Percentiles rank a stretch among this genome's conserved stretches.
phyloP scores from a whole-genome alignment of 805 yeast genomes.

The Danielia oregonensis region DNA sequence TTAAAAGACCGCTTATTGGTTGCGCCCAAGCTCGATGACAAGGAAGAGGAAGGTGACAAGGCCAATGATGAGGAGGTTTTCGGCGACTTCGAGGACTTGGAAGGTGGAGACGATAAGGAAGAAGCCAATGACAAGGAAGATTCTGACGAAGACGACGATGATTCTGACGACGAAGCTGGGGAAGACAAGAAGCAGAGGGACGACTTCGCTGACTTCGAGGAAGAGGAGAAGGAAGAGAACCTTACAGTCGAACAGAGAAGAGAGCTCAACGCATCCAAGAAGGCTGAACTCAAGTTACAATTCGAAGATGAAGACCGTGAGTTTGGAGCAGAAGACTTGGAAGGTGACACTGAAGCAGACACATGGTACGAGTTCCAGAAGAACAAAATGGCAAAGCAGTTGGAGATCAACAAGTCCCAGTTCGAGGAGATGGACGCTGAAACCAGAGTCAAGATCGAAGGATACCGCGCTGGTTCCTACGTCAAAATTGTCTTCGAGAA shows the following conservation, averaged over 20 bases:
- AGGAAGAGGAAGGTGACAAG: constrained; percentile 28
- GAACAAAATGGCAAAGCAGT: constrained; percentile 93
- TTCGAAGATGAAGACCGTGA: constrained; percentile 72
- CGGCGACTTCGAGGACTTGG: constrained; percentile 42
- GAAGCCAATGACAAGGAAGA: constrained; percentile 24
- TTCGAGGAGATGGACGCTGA: constrained; percentile 67
- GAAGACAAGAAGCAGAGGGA: constrained; percentile 17
- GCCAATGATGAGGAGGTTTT: constrained; percentile 38
- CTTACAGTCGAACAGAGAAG: constrained; percentile 71
- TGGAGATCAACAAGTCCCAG: constrained; percentile 86
- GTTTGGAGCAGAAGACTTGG: constrained; percentile 76
- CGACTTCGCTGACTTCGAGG: constrained; percentile 51
- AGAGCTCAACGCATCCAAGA: constrained; percentile 78
- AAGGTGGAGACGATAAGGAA: constrained; percentile 22
- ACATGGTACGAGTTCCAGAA: constrained; percentile 98
- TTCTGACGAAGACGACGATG: constrained; percentile 31
- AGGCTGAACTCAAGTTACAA: constrained; percentile 82
- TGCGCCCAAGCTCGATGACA: constrained; percentile 46
- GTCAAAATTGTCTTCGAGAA: constrained; percentile 81
- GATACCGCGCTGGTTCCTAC: constrained; percentile 89
- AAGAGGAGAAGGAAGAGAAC: constrained; percentile 37
- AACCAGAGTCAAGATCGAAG: constrained; percentile 82
- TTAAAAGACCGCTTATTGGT: constrained; percentile 48
- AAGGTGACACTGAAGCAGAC: constrained; percentile 69
- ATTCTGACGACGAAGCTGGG: constrained; percentile 23